Base-by-base conservation (phyloP, 352 stramenopile species). In the Globisporangium abappressorium region DNA sequence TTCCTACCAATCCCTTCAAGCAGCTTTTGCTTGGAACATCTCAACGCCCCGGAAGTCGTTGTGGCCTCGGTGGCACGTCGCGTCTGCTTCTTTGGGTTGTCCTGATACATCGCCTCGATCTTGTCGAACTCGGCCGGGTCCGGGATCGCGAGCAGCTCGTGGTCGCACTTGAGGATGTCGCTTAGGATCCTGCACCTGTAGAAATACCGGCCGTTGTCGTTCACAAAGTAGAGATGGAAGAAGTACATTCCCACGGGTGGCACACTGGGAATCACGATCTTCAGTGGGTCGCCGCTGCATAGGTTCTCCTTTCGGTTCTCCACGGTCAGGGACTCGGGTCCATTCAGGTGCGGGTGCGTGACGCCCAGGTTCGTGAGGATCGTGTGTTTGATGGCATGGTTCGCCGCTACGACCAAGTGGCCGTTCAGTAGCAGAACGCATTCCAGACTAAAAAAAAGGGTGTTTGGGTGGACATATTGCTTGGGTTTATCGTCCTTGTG, bases 351-450 rank as follows among this genome's bases (percentile, higher is more conserved):
- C 3, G 81, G 81, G 30, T 85, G 74, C 30, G 74, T 88, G 14
- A 75, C 47, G 22, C 78, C 79, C 46, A 90, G 61, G 54, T 88
- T 63, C 2, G 74, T 74, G 36, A 88, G 47, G 20, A 84, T 66
- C 54, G 79, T 90, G 76, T 88, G 79, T 28, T 81, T 82, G 47
- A 90, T 84, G 30, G 66, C 71, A 36, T 87, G 72, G 60, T 87
- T 84, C 34, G 74, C 81, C 2, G 75, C 79, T 18, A 79, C 78
- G n/a, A 84, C 15, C 5, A 73, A 68, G 64, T 84, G 88, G 20
- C 68, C 81, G 51, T 80, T 26, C 24, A 26, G 24, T 26, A 26
- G 1, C 24, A 33, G 30, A 33, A 33, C 30, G 30, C 24, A 26
- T 26, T 26, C 24, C 24, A 26, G 5, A 33, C 3, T 33, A 0